Conservation (phyloP, 306 rosid species). For the Leucaena leucocephala region DNA sequence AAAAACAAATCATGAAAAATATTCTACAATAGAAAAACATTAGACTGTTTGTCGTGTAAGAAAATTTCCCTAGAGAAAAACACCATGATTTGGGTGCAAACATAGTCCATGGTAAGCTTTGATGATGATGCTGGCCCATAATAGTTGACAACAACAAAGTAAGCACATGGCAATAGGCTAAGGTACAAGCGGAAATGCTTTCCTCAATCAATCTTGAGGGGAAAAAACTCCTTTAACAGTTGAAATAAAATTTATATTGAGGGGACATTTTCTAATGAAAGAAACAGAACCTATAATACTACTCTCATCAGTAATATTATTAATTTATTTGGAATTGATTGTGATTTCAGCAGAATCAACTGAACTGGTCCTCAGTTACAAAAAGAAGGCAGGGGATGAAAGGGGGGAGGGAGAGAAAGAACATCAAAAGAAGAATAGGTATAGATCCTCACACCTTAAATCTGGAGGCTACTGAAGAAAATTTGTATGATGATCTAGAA, state of each 20-base stretch:
- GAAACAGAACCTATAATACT: not conserved
- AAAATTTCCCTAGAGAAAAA: not conserved
- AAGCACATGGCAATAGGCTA: not conserved
- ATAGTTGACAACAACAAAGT: not conserved
- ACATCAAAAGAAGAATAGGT: not conserved
- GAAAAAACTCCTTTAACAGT: not conserved
- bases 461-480: constrained; percentile 94
- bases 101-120: not conserved
- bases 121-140: not conserved
- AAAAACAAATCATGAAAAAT: not conserved
- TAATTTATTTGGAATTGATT: not conserved
- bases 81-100: not conserved
- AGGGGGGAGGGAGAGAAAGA: not conserved
- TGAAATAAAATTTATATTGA: not conserved
- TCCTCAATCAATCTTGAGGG: not conserved
- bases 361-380: not conserved
- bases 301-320: not conserved
- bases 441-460: constrained; percentile 70
- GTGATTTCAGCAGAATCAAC: not conserved
- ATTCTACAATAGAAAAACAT: not conserved
- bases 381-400: not conserved
- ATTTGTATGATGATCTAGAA: constrained; percentile 88
- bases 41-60: not conserved
- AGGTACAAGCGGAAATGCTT: not conserved
- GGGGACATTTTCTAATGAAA: not conserved